Conservation (phyloP, 192 early-diverging fungal species). For the Gamsiella multidivaricata region DNA sequence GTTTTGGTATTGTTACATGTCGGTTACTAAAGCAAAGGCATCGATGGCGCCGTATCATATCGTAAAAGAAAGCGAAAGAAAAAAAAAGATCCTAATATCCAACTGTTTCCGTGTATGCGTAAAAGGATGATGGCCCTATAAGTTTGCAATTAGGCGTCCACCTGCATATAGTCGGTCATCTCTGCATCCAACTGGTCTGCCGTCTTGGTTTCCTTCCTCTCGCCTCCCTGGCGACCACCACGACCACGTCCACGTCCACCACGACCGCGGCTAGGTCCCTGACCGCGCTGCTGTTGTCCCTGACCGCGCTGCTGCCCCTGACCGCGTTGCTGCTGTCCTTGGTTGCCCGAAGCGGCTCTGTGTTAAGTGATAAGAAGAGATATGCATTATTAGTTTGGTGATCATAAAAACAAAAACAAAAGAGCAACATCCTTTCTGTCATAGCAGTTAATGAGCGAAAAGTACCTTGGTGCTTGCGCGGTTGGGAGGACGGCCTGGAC, state of each 20-base stretch:
- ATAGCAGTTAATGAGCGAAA: too few relatives aligned
- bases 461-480: constrained; percentile 36
- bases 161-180: constrained; percentile 62
- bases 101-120: background rate
- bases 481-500: constrained; percentile 46
- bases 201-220: constrained; percentile 54
- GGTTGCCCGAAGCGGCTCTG: constrained; percentile 27
- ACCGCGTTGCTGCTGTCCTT: background rate
- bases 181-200: constrained; percentile 61
- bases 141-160: constrained; percentile 38
- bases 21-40: background rate
- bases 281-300: constrained; percentile 12
- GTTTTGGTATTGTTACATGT: too few relatives aligned
- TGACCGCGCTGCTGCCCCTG: constrained; percentile 22
- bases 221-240: constrained; percentile 39
- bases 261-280: constrained; percentile 29
- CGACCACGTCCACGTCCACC: constrained; percentile 38
- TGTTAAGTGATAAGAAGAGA: background rate
- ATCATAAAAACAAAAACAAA: background rate
- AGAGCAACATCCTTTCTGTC: too few relatives aligned
- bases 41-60: too few relatives aligned
- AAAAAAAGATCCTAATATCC: background rate
- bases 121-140: background rate
- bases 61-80: background rate
- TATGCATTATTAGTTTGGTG: background rate